Evolutionary conservation across 2,329 filamentous ascomycete species (phyloP), one percentile per base, ranked within the genome.

Genomic region (Stagonosporopsis cucurbitacearum): DNA sequence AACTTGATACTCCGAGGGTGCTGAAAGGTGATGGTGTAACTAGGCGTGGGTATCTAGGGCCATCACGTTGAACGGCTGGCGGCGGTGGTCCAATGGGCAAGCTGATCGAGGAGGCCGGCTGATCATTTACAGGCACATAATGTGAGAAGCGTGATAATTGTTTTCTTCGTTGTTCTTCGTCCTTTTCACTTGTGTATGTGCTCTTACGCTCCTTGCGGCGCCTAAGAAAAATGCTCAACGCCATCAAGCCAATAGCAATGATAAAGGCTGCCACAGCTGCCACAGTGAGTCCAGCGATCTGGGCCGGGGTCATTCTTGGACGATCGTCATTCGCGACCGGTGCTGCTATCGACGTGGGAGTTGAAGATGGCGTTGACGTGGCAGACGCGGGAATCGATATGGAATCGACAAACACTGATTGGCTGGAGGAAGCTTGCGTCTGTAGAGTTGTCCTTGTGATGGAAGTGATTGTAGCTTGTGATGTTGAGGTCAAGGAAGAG

Each of bases 281-380:
- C 35, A 77, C 70, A 7, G 72, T 67, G 13, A 77, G 64, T 6
- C 75, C 75, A 9, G 70, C 71, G 50, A 77, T 77, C 58, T 77
- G 74, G 20, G 74, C 72, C 19, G 74, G 70, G 17, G 63, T 74
- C 68, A 77, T 71, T 39, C 58, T 68, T 6, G 67, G 64, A 13
- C 60, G 47, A 13, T 67, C 54, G 26, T 59, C 41, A 17, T 63
- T 49, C 37, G 49, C 52, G 25, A 64, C 52, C 33, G 39, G 59
- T 47, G 33, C 50, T 61, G 41, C 50, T 17, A 50, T 48, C 20
- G 58, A 43, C 11, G 58, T 52, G 15, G 66, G 52, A 15, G 63
- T 62, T 7, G 63, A 46, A 9, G 60, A 54, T 1, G 57, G 26
- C 9, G 64, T 52, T 15, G 67, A 60, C 13, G 72, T 69, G 13